Evolutionary conservation across 2,329 filamentous ascomycete genomes (phyloP), one percentile per base, ranked within the genome.

Genomic region (Epichloe brachyelytri): DNA sequence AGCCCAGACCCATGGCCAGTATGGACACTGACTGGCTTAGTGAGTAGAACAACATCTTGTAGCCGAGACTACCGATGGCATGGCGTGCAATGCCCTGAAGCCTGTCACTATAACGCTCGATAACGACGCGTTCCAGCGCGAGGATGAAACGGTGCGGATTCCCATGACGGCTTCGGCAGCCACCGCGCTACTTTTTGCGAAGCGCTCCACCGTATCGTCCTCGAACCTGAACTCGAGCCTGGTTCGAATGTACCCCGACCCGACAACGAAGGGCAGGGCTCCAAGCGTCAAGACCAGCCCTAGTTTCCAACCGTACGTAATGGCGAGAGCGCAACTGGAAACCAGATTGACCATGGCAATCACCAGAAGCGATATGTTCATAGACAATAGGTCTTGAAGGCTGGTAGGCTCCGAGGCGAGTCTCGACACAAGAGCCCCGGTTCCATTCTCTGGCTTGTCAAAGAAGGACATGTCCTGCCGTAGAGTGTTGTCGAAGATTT

Each of bases 391-490:
- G 50, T 78, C 75, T 48, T 76, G 70, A 2, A 78, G 63, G 5
- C 70, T 74, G 4, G 74, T 70, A 1, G 70, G 68, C 50, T 71
- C 68, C 0, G 64, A 59, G 2, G 66, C 63, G 0, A 71, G 55
- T 8, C 66, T 60, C 1, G 66, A 65, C 0, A 68, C 67, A 2
- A 72, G 61, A 0, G 69, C 62, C 0, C 69, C 69, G 2, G 68
- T 68, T 41, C 61, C 62, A 37, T 71, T 66, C 4, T 63, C 59
- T 0, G 64, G 59, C 6, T 63, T 53, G 54, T 73, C 69, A 53
- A 72, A 72, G 58, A 72, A 73, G 12, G 65, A 55, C 60, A 81
- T 75, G 53, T 79, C 74, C 57, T 81, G 77, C 19, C 71, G 68
- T 6, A 82, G 65, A 1, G 77, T 73, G 48, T 72, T 75, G 44